These are phyloP conservation scores for Setaria viridis DNA, from an alignment of 202 grass and related monocot genomes.

Conservation along the genomic window DNA sequence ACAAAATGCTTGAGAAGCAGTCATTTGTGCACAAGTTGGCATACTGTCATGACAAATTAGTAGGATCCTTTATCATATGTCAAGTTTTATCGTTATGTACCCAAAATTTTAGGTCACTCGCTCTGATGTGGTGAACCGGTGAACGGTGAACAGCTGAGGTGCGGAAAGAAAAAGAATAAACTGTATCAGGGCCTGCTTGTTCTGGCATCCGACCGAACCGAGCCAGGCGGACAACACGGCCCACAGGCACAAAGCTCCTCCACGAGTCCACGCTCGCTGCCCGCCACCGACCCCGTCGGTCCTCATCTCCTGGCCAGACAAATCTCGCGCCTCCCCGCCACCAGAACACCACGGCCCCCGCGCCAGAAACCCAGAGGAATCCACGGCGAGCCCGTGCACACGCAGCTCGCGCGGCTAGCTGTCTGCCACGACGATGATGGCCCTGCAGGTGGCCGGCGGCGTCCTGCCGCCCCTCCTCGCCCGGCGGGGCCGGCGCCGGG, in stretches of 20 bases:
- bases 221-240: not conserved
- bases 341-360: not conserved
- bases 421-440: conserved; percentile 35
- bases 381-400: not conserved
- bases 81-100: not conserved
- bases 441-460: conserved; percentile 59
- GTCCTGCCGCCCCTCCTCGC: conserved; percentile 4
- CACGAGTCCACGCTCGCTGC: not conserved
- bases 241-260: not conserved
- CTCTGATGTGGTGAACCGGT: no score
- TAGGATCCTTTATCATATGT: no score
- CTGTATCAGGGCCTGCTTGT: no score
- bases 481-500: conserved; percentile 1
- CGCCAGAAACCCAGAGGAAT: not conserved
- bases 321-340: conserved; percentile 29
- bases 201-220: no score
- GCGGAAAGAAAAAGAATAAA: no score
- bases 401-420: not conserved
- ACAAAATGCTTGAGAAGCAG: no score
- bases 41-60: no score
- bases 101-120: no score
- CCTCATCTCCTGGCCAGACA: conserved; percentile 36
- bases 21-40: no score
- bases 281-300: not conserved
- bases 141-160: no score